Conservation (phyloP, 2,329 filamentous ascomycete genomes). For the Biscogniauxia marginata region DNA sequence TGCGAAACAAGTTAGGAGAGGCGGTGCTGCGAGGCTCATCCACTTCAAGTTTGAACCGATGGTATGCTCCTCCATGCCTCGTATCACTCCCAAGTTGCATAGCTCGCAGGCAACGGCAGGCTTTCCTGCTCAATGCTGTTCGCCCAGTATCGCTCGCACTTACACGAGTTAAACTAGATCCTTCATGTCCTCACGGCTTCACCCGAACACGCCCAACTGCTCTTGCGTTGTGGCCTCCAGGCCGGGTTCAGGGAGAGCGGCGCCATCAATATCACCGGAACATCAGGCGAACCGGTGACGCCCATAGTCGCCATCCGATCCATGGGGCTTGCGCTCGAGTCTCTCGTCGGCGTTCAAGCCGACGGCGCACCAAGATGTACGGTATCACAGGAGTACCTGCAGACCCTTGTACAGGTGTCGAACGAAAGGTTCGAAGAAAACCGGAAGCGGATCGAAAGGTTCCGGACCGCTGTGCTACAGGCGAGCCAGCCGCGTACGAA, state of each 20-base stretch:
- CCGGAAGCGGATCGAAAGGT: conserved; percentile 63
- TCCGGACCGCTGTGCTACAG: conserved; percentile 50
- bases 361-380: conserved; percentile 43
- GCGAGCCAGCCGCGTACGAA: conserved; percentile 31
- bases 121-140: not conserved
- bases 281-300: conserved; percentile 37
- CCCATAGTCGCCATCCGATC: conserved; percentile 86
- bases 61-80: conserved; percentile 55
- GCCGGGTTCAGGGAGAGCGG: conserved; percentile 91
- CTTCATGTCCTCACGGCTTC: conserved; percentile 83
- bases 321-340: conserved; percentile 78
- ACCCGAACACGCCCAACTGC: conserved; percentile 67
- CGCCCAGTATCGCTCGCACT: not conserved
- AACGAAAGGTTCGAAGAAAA: conserved; percentile 76
- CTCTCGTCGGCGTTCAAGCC: conserved; percentile 65
- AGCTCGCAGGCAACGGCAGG: conserved; percentile 2
- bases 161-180: conserved; percentile 56
- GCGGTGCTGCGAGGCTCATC: conserved; percentile 50
- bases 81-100: not conserved
- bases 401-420: conserved; percentile 64
- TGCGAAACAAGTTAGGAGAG: conserved; percentile 13
- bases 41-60: conserved; percentile 95
- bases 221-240: conserved; percentile 72
- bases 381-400: conserved; percentile 67
- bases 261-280: conserved; percentile 61